phyloP scores from a whole-genome alignment of 371 early-diverging fungal genomes.

The Mucor velutinosus region DNA sequence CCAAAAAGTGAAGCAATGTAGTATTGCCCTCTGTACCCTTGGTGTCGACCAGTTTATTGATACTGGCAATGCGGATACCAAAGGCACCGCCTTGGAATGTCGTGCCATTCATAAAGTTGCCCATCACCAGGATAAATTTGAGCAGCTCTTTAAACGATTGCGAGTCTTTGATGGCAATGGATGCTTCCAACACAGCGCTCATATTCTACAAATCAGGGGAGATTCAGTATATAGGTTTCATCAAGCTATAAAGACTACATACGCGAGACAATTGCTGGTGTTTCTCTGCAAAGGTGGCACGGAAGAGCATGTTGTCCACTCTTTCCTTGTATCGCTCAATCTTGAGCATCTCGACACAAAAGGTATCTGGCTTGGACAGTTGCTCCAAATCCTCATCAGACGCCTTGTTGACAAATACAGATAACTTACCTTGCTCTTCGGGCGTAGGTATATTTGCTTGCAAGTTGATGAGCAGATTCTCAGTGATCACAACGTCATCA shows the following conservation, averaged over 20 bases:
- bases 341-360: slow-evolving; percentile 85
- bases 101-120: slow-evolving; percentile 92
- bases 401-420: slow-evolving; percentile 69
- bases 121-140: slow-evolving; percentile 79
- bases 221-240: no score
- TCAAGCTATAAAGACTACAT: slow-evolving; percentile 4
- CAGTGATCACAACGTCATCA: slow-evolving; percentile 68
- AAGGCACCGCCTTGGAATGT: slow-evolving; percentile 89
- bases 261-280: slow-evolving; percentile 71
- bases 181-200: slow-evolving; percentile 53
- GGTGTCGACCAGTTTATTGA: slow-evolving; percentile 87
- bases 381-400: slow-evolving; percentile 63
- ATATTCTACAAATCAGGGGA: slow-evolving; percentile 60
- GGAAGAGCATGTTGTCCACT: slow-evolving; percentile 74
- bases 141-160: slow-evolving; percentile 55
- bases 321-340: slow-evolving; percentile 82
- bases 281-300: slow-evolving; percentile 76
- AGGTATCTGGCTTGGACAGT: slow-evolving; percentile 80
- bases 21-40: slow-evolving; percentile 73
- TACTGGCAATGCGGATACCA: slow-evolving; percentile 86
- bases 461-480: slow-evolving; percentile 67
- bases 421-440: slow-evolving; percentile 76
- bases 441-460: slow-evolving; percentile 69
- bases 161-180: slow-evolving; percentile 55
- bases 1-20: slow-evolving; percentile 83